A percentile compares a stretch with the other conserved stretches of the same genome.
Evolutionary conservation across 495 filamentous ascomycete genomes (phyloP).

Genomic region (Hypoxylon lienhwacheense): DNA sequence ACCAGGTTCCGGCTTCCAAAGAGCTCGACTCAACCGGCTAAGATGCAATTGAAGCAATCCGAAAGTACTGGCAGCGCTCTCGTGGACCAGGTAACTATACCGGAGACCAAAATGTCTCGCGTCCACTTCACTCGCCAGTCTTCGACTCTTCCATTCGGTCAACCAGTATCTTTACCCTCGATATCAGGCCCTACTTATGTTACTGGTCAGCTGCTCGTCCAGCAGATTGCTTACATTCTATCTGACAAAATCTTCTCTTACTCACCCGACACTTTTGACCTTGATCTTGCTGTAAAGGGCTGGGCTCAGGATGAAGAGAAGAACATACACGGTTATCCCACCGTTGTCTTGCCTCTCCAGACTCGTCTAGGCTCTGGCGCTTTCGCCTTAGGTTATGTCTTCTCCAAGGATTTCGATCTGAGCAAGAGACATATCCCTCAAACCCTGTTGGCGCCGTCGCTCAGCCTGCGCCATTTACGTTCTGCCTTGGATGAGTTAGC

Average conservation of each 20-base stretch:
- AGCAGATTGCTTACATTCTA: slow-evolving; percentile 91
- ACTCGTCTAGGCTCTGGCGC: slow-evolving; percentile 86
- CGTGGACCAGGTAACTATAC: slow-evolving; percentile 32
- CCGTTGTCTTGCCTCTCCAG: slow-evolving; percentile 77
- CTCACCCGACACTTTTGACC: slow-evolving; percentile 87
- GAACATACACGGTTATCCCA: slow-evolving; percentile 81
- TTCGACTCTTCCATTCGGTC: slow-evolving; percentile 64
- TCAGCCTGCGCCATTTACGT: slow-evolving; percentile 77
- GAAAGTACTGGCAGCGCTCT: slow-evolving; percentile 29
- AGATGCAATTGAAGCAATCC: slow-evolving; percentile 33
- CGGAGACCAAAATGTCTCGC: slow-evolving; percentile 33
- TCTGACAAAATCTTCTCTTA: slow-evolving; percentile 97
- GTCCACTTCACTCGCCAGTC: slow-evolving; percentile 48
- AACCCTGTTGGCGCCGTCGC: slow-evolving; percentile 80
- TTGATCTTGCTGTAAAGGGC: slow-evolving; percentile 75
- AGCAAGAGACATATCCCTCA: slow-evolving; percentile 90
- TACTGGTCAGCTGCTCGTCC: slow-evolving; percentile 86
- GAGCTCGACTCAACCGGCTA: slow-evolving; percentile 14
- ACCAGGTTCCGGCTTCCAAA: slow-evolving; percentile 21
- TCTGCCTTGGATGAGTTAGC: slow-evolving; percentile 86
- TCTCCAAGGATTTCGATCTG: slow-evolving; percentile 91
- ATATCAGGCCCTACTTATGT: slow-evolving; percentile 88
- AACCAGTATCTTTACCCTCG: slow-evolving; percentile 59
- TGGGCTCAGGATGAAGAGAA: slow-evolving; percentile 68
- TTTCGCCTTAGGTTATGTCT: slow-evolving; percentile 94